Percentiles rank a stretch among this genome's conserved stretches.
Conservation (phyloP, 768 basidiomycete genomes). For the Pleurotus ostreatus region DNA sequence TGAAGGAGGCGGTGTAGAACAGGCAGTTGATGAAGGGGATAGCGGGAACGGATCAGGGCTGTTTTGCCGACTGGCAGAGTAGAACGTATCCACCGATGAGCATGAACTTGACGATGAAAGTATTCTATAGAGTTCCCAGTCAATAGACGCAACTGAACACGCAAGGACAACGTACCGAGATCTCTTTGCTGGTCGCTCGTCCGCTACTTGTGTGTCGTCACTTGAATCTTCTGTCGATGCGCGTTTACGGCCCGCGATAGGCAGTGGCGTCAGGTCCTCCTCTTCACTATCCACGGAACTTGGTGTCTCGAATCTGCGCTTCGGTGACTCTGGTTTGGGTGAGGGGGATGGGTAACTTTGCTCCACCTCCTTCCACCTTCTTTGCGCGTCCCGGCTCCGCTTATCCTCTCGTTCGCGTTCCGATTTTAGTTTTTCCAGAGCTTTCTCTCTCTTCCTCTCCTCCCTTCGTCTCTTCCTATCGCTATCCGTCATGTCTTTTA, state of each 20-base stretch:
- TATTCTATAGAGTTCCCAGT: too few relatives aligned
- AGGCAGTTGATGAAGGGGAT: too few relatives aligned
- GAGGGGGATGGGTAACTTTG: not conserved
- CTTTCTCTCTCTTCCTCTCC: conserved; percentile 8
- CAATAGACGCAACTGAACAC: too few relatives aligned
- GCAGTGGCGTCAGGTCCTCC: not conserved
- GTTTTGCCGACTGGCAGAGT: too few relatives aligned
- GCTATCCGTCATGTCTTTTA: conserved; percentile 23
- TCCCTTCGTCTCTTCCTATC: conserved; percentile 13
- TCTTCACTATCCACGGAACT: not conserved
- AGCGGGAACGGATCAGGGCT: too few relatives aligned
- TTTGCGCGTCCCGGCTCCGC: not conserved
- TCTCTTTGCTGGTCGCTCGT: too few relatives aligned
- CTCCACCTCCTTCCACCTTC: not conserved
- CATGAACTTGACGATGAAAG: too few relatives aligned
- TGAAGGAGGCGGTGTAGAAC: not conserved
- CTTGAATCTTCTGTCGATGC: not conserved
- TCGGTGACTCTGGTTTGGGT: not conserved
- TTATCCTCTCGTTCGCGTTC: not conserved
- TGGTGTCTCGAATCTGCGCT: not conserved
- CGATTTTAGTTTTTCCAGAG: not conserved
- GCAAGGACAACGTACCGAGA: too few relatives aligned
- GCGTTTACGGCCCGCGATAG: not conserved
- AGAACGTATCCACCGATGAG: too few relatives aligned
- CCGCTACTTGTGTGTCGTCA: not conserved